Evolutionary conservation across 1,284 basidiomycete genomes (phyloP).

Genomic region (Bondarzewia mesenterica): DNA sequence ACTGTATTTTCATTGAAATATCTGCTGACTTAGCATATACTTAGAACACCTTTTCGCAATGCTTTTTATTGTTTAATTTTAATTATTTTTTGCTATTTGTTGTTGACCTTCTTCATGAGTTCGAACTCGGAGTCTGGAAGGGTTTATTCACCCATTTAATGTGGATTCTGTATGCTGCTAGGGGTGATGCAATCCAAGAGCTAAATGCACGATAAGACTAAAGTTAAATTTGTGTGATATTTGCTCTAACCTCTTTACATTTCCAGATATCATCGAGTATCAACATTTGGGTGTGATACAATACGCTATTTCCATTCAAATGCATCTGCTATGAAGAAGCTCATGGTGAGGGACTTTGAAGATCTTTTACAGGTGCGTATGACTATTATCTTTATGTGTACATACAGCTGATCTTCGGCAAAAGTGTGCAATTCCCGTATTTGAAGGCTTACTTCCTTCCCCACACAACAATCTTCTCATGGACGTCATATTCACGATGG

Average conservation of each 20-base stretch:
- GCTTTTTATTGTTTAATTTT: conserved; percentile 1
- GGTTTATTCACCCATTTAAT: conserved; percentile 4
- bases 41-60: conserved; percentile 3
- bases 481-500: conserved; percentile 19
- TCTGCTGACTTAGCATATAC: not conserved
- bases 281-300: conserved; percentile 19
- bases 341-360: conserved; percentile 23
- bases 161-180: not conserved
- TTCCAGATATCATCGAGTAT: conserved; percentile 20
- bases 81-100: conserved; percentile 12
- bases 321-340: conserved; percentile 18
- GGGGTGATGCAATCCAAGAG: too few species aligned
- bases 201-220: too few species aligned
- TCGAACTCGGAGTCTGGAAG: conserved; percentile 19
- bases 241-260: too few species aligned
- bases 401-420: not conserved
- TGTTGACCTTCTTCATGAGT: conserved; percentile 17
- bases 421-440: conserved; percentile 22
- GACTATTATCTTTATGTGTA: not conserved
- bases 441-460: conserved; percentile 21
- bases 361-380: conserved; percentile 23
- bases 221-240: too few species aligned
- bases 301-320: conserved; percentile 21
- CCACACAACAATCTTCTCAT: conserved; percentile 15
- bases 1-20: not conserved